Evolutionary conservation across 202 grass and related monocot species (phyloP), one percentile per base, ranked within the genome.

Genomic region (Elaeis oleifera): DNA sequence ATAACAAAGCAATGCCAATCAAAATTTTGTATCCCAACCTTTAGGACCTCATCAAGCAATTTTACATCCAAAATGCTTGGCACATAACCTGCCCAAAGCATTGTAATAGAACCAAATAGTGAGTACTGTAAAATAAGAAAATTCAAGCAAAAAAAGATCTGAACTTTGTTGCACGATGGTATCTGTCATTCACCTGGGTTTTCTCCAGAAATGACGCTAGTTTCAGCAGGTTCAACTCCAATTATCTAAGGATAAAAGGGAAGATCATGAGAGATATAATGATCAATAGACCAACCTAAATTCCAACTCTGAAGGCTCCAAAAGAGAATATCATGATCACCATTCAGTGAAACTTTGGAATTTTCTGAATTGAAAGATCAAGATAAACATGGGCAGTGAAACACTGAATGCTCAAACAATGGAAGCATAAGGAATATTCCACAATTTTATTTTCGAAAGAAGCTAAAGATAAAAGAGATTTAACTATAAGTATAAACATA

Each of bases 11-110:
- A 62, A 59, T 7, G 50, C 26, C 3, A 60, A 53, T 64, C 53
- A 72, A 80, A 65, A 25, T 61, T 69, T 53, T 23, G 61, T 63
- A 16, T 83, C 0, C 77, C 50, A 50, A 97, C 94, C 94, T 97
- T 97, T 60, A 97, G 81, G 68, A 92, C 94, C 69, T 97, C 94
- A 82, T 97, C 94, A 59, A 97, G 89, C 58, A 97, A 69, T 69
- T 77, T 70, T 32, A 97, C 82, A 78, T 97, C 85, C 77, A 97
- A 68, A 69, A 97, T 82, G 64, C 94, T 89, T 73, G 94, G 88
- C 72, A 92, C 71, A 51, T 89, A 89, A 77, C 81, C 94, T 97
- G 88, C 60, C 59, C 27, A 29, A 20, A 31, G 31, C 70, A 61
- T 60, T 55, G 57, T 50, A 48, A 73, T 27, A 72, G 54, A 29